Evolutionary conservation across 1,284 basidiomycete genomes (phyloP), one percentile per base, ranked within the genome.

Genomic region (Ceratobasidium sp.): DNA sequence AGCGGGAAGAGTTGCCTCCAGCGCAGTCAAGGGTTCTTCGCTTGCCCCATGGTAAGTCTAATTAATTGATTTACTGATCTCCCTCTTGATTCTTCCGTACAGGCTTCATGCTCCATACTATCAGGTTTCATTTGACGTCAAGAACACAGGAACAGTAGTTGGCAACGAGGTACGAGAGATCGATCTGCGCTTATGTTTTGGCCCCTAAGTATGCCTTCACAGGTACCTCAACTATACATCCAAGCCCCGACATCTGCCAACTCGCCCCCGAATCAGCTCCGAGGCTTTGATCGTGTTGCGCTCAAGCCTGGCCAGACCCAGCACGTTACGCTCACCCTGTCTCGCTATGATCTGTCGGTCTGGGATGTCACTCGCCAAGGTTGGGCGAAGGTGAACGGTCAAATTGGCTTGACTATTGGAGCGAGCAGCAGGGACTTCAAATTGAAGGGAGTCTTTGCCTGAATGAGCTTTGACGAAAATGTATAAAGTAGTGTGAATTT

Each of bases 241-340:
- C 61, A 75, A 41, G 59, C 69, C 11, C 76, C 76, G 31, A 27
- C 74, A 13, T 64, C 75, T 19, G 74, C 71, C n/a, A 69, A 71
- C 24, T 73, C 66, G 0, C 76, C 75, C 16, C 77, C 77, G 5
- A 74, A 66, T 48, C 63, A 62, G 49, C 76, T 77, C 19, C 79
- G 83, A 79, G 83, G 79, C 0, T 89, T 88, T 78, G 77, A 76
- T 11, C 87, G 88, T 79, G 82, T 85, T 3, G 72, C 77, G 1
- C 80, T 89, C 39, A 77, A 80, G 24, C 79, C 84, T 5, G 86
- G 85, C 9, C 83, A 86, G 77, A 79, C 75, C 11, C 83, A 84
- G 77, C 77, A 48, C 13, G 81, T 85, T 29, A 79, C 76, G 19
- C 71, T 87, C 56, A 76, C 79, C 4, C 79, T 88, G 19, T 74